Percentiles rank a stretch among this genome's conserved stretches.
These are phyloP conservation scores for Leucogyrophana mollusca DNA, from an alignment of 768 basidiomycete genomes.

Conservation along the genomic window DNA sequence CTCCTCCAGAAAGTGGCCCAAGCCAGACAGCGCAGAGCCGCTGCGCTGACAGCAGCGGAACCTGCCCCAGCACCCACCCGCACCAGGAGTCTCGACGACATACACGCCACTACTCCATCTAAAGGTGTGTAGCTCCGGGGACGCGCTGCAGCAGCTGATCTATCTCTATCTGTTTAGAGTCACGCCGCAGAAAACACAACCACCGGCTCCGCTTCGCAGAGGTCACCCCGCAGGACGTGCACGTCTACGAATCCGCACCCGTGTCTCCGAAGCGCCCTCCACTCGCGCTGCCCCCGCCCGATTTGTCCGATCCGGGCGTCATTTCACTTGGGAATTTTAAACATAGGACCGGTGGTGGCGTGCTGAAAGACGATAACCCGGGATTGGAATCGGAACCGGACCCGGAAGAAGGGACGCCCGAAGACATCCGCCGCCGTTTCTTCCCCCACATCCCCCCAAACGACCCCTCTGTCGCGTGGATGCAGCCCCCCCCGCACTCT, in stretches of 20 bases:
- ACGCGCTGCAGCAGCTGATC: no score
- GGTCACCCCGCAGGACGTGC: slow-evolving; percentile 67
- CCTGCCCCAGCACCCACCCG: slow-evolving; percentile 39
- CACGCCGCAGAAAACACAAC: slow-evolving; percentile 38
- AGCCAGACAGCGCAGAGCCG: slow-evolving; percentile 34
- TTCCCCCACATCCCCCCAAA: slow-evolving; percentile 71
- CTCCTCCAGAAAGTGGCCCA: slow-evolving; percentile 55
- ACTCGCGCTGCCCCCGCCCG: slow-evolving; percentile 53
- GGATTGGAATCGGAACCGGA: no score
- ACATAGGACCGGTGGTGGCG: slow-evolving; percentile 3
- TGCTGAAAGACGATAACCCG: no score
- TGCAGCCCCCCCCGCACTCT: slow-evolving; percentile 37
- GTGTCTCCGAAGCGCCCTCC: slow-evolving; percentile 62
- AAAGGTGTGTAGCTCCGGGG: no score
- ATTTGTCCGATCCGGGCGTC: slow-evolving; percentile 23
- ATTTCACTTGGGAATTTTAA: slow-evolving; percentile 41
- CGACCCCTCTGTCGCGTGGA: slow-evolving; percentile 83
- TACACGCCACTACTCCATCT: no score
- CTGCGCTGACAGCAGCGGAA: slow-evolving; percentile 10
- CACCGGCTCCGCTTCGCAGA: slow-evolving; percentile 67
- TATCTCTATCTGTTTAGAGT: no score
- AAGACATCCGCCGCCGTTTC: slow-evolving; percentile 79
- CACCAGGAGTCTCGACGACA: no score
- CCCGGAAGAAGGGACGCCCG: slow-evolving; percentile 72
- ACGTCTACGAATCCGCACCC: slow-evolving; percentile 82